phyloP scores from a whole-genome alignment of 2,329 filamentous ascomycete genomes.

The Clonostachys byssicola region DNA sequence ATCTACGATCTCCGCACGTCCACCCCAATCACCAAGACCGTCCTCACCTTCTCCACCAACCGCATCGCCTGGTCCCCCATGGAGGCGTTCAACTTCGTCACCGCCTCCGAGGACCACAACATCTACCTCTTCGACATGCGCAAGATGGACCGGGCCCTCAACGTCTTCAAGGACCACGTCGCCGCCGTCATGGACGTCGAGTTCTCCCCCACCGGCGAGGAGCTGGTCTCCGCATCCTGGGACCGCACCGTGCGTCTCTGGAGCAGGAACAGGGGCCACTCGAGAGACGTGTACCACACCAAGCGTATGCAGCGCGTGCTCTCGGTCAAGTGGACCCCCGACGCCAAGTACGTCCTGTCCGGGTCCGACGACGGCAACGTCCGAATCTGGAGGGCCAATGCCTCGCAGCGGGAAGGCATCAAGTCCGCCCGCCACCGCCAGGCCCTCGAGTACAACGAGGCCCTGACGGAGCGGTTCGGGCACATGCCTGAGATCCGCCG shows the following conservation, averaged over 20 bases:
- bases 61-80: slow-evolving; percentile 91
- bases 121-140: slow-evolving; percentile 87
- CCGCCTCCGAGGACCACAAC: slow-evolving; percentile 93
- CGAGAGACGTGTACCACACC: slow-evolving; percentile 92
- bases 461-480: slow-evolving; percentile 75
- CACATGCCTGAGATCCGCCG: slow-evolving; percentile 96
- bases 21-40: slow-evolving; percentile 74
- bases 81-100: slow-evolving; percentile 92
- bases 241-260: slow-evolving; percentile 83
- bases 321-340: slow-evolving; percentile 78
- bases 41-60: slow-evolving; percentile 80
- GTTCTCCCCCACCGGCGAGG: slow-evolving; percentile 90
- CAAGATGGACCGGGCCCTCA: slow-evolving; percentile 81
- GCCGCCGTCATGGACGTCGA: slow-evolving; percentile 93
- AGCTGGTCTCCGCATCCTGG: slow-evolving; percentile 86
- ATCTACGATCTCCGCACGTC: slow-evolving; percentile 90
- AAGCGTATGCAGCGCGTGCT: slow-evolving; percentile 97
- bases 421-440: slow-evolving; percentile 82
- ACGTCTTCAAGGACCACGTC: slow-evolving; percentile 87
- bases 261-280: slow-evolving; percentile 76
- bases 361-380: slow-evolving; percentile 91
- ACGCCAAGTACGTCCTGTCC: slow-evolving; percentile 83
- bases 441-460: slow-evolving; percentile 87
- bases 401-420: slow-evolving; percentile 77
- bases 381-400: slow-evolving; percentile 82